phyloP scores from a whole-genome alignment of 768 basidiomycete genomes.

The Suillus hirtellus region DNA sequence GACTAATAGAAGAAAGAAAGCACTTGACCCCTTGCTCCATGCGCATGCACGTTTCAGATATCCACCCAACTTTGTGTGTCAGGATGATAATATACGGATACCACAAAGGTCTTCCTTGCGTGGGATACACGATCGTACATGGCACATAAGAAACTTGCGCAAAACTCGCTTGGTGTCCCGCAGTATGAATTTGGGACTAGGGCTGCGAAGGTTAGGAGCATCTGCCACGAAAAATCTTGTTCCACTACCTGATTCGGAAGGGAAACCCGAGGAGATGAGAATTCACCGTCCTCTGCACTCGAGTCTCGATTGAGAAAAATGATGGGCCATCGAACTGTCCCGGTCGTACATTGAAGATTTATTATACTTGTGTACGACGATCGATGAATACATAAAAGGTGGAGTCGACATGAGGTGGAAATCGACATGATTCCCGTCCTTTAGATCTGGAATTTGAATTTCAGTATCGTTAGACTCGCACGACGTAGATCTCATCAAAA shows the following conservation, averaged over 20 bases:
- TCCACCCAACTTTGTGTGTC: not conserved
- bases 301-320: not conserved
- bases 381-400: not conserved
- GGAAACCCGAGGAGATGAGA: not conserved
- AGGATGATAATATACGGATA: not conserved
- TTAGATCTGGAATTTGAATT: not conserved
- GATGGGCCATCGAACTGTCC: not conserved
- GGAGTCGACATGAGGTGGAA: not conserved
- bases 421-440: not conserved
- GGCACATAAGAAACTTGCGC: no score
- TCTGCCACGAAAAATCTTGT: not conserved
- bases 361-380: not conserved
- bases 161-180: not conserved
- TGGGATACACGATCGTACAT: not conserved
- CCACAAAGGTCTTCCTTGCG: not conserved
- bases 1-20: not conserved
- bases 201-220: not conserved
- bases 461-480: not conserved
- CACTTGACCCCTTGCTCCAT: not conserved
- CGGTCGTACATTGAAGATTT: not conserved
- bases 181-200: not conserved
- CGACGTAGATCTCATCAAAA: not conserved
- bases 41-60: not conserved
- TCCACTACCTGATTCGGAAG: not conserved
- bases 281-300: no score